phyloP scores from a whole-genome alignment of 306 rosid genomes.

The Medicago arabica region DNA sequence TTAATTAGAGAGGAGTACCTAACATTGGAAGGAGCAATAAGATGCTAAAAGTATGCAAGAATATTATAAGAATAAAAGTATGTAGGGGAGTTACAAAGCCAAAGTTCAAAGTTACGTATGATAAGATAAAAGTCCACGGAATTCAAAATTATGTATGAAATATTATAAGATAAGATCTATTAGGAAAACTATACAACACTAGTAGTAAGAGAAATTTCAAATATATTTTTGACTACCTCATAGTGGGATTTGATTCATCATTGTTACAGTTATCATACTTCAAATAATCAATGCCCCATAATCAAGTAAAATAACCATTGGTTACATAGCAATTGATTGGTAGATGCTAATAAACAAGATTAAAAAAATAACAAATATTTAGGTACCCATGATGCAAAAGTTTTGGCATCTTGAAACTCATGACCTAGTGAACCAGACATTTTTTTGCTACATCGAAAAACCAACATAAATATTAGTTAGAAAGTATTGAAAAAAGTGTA shows the following conservation, averaged over 20 bases:
- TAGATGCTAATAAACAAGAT: neutral
- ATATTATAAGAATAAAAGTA: constrained; percentile 39
- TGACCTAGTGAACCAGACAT: constrained; percentile 97
- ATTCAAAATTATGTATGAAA: neutral
- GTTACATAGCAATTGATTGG: neutral
- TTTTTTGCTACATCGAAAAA: constrained; percentile 65
- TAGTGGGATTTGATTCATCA: constrained; percentile 75
- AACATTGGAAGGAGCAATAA: no score
- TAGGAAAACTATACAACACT: neutral
- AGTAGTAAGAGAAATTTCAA: neutral
- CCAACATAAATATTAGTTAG: neutral
- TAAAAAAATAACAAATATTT: constrained; percentile 1
- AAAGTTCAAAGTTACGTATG: no score
- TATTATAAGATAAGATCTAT: neutral
- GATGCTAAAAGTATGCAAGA: neutral
- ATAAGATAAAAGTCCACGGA: no score
- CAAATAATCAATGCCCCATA: constrained; percentile 95
- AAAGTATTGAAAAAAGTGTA: neutral
- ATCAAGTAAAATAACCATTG: constrained; percentile 11
- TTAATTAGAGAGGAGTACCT: constrained; percentile 3
- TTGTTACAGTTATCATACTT: constrained; percentile 90
- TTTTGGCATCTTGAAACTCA: constrained; percentile 92
- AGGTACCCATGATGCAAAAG: constrained; percentile 91
- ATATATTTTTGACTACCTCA: constrained; percentile 57
- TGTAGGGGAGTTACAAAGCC: no score